Conservation (phyloP, 805 yeast genomes). For the Spathaspora boniae region DNA sequence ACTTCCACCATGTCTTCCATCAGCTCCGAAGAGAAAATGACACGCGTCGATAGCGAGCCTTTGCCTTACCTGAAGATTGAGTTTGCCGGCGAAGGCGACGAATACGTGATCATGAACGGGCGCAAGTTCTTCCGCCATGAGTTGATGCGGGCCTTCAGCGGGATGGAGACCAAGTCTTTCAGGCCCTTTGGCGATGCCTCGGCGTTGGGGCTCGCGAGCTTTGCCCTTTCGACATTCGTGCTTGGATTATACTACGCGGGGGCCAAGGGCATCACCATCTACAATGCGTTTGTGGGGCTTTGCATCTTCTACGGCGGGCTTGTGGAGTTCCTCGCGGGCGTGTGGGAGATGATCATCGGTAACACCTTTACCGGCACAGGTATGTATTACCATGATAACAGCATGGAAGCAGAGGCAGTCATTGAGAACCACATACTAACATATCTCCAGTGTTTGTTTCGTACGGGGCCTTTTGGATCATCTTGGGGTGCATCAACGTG, state of each 20-base stretch:
- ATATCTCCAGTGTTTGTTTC: conserved; percentile 55
- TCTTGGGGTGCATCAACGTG: conserved; percentile 57
- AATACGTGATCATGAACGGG: conserved; percentile 27
- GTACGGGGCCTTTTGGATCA: conserved; percentile 69
- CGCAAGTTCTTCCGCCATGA: conserved; percentile 22
- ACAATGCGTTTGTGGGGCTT: conserved; percentile 52
- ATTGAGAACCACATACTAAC: no score
- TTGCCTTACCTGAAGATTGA: no score
- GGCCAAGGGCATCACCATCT: conserved; percentile 50
- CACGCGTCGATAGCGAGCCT: no score
- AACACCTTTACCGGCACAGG: conserved; percentile 69
- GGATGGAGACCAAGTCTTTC: no score
- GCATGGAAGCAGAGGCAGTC: no score
- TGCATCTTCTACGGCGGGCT: conserved; percentile 64
- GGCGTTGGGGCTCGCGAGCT: conserved; percentile 52
- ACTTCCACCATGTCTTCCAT: no score
- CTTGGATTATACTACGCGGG: conserved; percentile 51
- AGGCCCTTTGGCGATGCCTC: conserved; percentile 69
- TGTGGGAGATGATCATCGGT: conserved; percentile 58
- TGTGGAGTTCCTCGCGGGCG: conserved; percentile 57
- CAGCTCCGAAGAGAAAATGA: no score
- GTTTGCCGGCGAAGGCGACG: conserved; percentile 32
- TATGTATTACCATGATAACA: no score
- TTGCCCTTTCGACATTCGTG: conserved; percentile 61
- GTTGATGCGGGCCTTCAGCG: conserved; percentile 8